Conservation (phyloP, 257 asterid genomes). For the Fraxinus excelsior region DNA sequence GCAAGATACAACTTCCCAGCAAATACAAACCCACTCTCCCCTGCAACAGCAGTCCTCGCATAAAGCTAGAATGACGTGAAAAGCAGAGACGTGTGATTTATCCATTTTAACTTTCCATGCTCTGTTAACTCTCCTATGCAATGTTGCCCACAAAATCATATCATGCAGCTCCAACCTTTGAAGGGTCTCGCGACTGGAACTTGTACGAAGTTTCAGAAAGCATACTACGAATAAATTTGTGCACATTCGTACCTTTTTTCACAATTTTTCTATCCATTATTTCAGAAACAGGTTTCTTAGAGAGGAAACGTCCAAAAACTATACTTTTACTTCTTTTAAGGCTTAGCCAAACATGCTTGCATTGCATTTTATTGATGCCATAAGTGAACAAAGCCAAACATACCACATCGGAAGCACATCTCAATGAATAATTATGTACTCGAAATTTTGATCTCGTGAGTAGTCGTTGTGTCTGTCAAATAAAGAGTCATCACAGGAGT, state of each 20-base stretch:
- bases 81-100: no score
- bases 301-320: background rate
- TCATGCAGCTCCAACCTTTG: no score
- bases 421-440: conserved; percentile 24
- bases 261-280: background rate
- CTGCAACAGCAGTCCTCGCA: conserved; percentile 36
- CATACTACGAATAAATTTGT: background rate
- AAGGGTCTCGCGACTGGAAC: no score
- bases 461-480: conserved; percentile 79
- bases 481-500: conserved; percentile 93
- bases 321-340: no score
- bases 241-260: background rate
- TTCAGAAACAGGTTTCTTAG: background rate
- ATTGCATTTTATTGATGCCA: background rate
- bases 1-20: conserved; percentile 95
- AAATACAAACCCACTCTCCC: conserved; percentile 71
- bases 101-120: no score
- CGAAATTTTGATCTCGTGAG: conserved; percentile 76
- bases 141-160: no score
- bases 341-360: no score
- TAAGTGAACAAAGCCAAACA: background rate
- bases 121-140: no score
- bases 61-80: background rate
- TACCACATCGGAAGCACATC: background rate
- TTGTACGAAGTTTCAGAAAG: no score